A percentile compares a stretch with the other conserved stretches of the same genome.
These are phyloP conservation scores for Penicillium atrosanguineum DNA, from an alignment of 495 filamentous ascomycete genomes.

Conservation along the genomic window DNA sequence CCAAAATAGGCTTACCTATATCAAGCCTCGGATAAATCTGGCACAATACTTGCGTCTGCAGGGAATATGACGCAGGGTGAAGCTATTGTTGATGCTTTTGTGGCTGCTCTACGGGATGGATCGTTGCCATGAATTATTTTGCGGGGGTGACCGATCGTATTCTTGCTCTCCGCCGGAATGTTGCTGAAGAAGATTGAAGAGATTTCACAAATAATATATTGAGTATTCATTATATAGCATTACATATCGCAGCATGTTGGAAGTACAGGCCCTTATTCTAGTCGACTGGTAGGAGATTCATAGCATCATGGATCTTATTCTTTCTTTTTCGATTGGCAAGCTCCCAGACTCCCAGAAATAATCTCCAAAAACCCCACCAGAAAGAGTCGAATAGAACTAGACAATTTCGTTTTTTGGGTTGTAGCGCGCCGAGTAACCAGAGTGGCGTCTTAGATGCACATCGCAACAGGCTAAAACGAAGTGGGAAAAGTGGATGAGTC, in stretches of 20 bases:
- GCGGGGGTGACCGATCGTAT: constrained; percentile 23
- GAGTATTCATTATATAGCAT: too few relatives aligned
- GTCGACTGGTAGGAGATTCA: not conserved
- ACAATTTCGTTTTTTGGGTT: not conserved
- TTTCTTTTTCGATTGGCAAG: not conserved
- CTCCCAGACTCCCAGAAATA: not conserved
- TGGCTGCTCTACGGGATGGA: constrained; percentile 22
- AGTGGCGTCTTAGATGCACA: not conserved
- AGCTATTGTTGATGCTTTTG: constrained; percentile 21
- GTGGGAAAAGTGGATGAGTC: not conserved
- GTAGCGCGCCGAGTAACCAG: not conserved
- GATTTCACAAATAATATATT: too few relatives aligned
- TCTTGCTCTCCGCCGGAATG: constrained; percentile 16
- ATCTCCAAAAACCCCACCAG: not conserved
- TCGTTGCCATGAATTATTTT: constrained; percentile 15
- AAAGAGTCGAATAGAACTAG: not conserved
- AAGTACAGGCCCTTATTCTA: not conserved
- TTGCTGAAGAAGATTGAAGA: not conserved
- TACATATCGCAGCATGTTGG: not conserved
- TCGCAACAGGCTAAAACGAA: not conserved
- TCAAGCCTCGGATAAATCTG: too few relatives aligned
- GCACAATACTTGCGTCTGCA: constrained; percentile 29
- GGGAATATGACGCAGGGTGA: constrained; percentile 31
- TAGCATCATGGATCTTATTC: not conserved
- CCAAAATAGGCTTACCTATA: too few relatives aligned